These are phyloP conservation scores for Apophysomyces ossiformis DNA, from an alignment of 371 early-diverging fungal species.

Conservation along the genomic window DNA sequence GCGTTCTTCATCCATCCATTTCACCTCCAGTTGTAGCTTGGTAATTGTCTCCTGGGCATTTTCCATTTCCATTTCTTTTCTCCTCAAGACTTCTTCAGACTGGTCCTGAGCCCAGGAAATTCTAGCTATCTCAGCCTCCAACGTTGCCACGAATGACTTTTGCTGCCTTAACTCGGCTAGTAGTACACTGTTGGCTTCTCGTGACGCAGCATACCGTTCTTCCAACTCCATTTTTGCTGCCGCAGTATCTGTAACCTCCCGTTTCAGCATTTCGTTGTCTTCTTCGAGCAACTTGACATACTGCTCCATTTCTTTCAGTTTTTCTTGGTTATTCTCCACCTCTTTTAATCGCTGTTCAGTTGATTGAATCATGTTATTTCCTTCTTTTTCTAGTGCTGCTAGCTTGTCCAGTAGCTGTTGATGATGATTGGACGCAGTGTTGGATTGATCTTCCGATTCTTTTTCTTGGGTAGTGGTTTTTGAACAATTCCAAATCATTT, in stretches of 20 bases:
- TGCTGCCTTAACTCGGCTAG: neutral
- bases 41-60: neutral
- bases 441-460: neutral
- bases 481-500: neutral
- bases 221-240: neutral
- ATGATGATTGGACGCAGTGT: neutral
- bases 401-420: neutral
- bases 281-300: neutral
- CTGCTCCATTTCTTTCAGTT: neutral
- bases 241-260: neutral
- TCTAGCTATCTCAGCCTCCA: neutral
- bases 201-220: neutral
- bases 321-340: neutral
- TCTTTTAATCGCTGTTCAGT: neutral
- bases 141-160: neutral
- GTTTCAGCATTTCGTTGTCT: neutral
- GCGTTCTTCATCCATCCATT: constrained; percentile 2
- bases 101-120: neutral
- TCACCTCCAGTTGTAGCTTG: neutral
- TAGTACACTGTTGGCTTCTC: neutral
- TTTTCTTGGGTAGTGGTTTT: neutral
- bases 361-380: neutral
- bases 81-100: neutral
- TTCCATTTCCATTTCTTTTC: neutral
- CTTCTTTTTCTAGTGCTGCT: neutral